Evolutionary conservation across 2,329 filamentous ascomycete genomes (phyloP), one percentile per base, ranked within the genome.

Genomic region (Claviceps pazoutovae): DNA sequence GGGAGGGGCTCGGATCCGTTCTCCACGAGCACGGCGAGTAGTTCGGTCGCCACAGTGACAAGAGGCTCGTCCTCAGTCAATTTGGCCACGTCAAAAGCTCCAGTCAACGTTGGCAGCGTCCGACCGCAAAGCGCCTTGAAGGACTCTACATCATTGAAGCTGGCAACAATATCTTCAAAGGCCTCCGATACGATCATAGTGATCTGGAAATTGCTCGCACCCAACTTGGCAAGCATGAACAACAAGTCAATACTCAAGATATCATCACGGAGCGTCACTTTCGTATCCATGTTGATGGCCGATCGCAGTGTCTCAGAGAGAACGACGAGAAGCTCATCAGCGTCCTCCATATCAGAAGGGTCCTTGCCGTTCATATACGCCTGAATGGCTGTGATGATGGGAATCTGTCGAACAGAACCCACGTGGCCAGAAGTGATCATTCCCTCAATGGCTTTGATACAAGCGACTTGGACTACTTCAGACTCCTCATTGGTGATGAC

Each of bases 401-500:
- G 70, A 1, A 73, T 59, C 63, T 95, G 89, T 46, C 71, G 73
- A 53, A 79, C 76, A 7, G 65, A 60, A 6, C 69, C 62, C 2
- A 76, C 70, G 72, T 73, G 61, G 67, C 76, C 64, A 65, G 75
- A 73, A 54, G 69, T 73, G 49, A 82, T 74, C 53, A 82, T 76
- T 16, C 77, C 76, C 61, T 96, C 88, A 38, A 95, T 70, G 1
- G 88, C 84, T 64, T 91, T 90, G 60, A 97, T 85, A 61, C 88
- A 95, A 19, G 91, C 83, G 17, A 95, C 90, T 65, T 93, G 88
- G 44, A 97, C 91, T 38, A 97, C 82, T 64, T 96, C 90, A 0
- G 87, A 86, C 19, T 82, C 73, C 57, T 95, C 90, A 38, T 74
- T 73, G 9, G 80, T 81, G 57, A 95, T 86, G 7, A 84, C 83